A percentile compares a stretch with the other conserved stretches of the same genome.
These are phyloP conservation scores for Lactarius indigo DNA, from an alignment of 768 basidiomycete species.

Conservation along the genomic window DNA sequence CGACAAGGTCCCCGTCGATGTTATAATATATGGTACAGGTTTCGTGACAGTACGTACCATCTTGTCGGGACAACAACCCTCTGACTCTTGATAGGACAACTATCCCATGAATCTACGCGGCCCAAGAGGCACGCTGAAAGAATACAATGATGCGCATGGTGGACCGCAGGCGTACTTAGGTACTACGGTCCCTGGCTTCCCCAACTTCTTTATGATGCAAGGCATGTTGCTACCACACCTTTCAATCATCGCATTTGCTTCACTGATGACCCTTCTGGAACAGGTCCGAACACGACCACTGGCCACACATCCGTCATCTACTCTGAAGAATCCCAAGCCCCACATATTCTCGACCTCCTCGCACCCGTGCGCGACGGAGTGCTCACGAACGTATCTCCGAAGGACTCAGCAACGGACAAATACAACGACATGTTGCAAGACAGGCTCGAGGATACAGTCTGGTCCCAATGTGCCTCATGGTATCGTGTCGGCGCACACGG, in stretches of 20 bases:
- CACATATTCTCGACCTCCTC: conserved; percentile 13
- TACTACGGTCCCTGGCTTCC: conserved; percentile 19
- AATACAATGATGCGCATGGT: conserved; percentile 46
- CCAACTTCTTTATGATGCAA: conserved; percentile 23
- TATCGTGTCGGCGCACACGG: conserved; percentile 16
- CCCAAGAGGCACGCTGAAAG: conserved; percentile 36
- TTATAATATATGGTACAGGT: conserved; percentile 55
- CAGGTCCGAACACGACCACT: conserved; percentile 47
- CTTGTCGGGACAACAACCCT: background rate
- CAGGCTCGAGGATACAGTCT: conserved; percentile 14
- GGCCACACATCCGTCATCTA: conserved; percentile 58
- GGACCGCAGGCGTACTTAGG: conserved; percentile 54
- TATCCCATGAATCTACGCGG: conserved; percentile 16
- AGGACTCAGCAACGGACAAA: conserved; percentile 14
- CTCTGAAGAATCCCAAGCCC: conserved; percentile 33
- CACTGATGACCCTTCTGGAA: background rate
- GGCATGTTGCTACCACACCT: background rate
- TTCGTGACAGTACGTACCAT: conserved; percentile 41
- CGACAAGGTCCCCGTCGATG: conserved; percentile 46
- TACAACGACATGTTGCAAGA: conserved; percentile 20
- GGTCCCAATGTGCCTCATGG: conserved; percentile 22
- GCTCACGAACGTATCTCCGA: conserved; percentile 14
- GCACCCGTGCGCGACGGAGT: conserved; percentile 10
- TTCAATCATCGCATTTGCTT: background rate
- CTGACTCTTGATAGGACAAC: conserved; percentile 11